These are phyloP conservation scores for Aspergillus fructus DNA, from an alignment of 2,329 filamentous ascomycete species.

Conservation along the genomic window DNA sequence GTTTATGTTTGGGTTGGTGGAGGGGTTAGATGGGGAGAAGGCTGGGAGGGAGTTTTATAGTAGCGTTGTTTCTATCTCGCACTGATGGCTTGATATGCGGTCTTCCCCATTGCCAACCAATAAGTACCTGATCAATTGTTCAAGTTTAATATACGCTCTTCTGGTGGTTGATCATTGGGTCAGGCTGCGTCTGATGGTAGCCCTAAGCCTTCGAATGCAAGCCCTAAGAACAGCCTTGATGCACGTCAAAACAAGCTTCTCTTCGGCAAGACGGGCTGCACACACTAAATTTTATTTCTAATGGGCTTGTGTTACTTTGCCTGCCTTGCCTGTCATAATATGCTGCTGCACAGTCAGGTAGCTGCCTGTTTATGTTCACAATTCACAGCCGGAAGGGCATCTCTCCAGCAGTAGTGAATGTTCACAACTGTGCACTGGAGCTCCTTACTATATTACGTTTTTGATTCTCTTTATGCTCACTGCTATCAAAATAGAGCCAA, in stretches of 20 bases:
- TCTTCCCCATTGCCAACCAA: too few relatives aligned
- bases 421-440: neutral
- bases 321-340: too few relatives aligned
- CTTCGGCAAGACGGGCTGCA: too few relatives aligned
- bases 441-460: neutral
- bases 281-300: too few relatives aligned
- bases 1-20: slow-evolving; percentile 30
- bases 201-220: too few relatives aligned
- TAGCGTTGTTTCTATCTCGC: neutral
- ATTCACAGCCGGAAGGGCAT: neutral
- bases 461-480: neutral
- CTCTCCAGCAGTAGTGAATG: neutral
- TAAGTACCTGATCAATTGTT: too few relatives aligned
- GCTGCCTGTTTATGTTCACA: neutral
- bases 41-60: slow-evolving; percentile 2
- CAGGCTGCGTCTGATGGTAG: too few relatives aligned
- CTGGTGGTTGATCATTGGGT: too few relatives aligned
- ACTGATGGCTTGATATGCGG: neutral
- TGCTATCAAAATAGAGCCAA: neutral
- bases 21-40: neutral
- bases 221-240: too few relatives aligned
- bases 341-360: neutral
- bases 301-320: too few relatives aligned
- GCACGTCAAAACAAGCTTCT: too few relatives aligned
- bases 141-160: too few relatives aligned